phyloP scores from a whole-genome alignment of 371 early-diverging fungal species.

The Vairimorpha necatrix region DNA sequence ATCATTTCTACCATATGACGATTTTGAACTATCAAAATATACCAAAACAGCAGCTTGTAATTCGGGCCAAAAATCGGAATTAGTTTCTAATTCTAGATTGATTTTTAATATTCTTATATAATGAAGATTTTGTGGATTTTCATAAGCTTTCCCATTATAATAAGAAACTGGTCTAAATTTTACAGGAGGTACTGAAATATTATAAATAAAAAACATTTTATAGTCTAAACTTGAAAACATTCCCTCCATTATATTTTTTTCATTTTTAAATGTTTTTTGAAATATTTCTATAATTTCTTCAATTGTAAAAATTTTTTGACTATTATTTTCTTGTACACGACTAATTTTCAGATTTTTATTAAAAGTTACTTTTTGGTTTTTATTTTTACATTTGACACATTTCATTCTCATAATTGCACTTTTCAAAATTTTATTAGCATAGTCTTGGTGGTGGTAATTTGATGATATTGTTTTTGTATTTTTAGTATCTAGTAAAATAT shows the following conservation, averaged over 20 bases:
- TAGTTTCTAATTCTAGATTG: constrained; percentile 67
- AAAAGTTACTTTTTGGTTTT: constrained; percentile 20
- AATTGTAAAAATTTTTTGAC: constrained; percentile 11
- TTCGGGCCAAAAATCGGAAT: constrained; percentile 34
- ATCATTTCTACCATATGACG: not conserved
- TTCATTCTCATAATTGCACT: not conserved
- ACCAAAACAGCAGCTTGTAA: constrained; percentile 35
- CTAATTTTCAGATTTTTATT: constrained; percentile 26
- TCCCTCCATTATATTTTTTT: constrained; percentile 25
- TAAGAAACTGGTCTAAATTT: constrained; percentile 85
- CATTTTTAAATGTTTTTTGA: constrained; percentile 32
- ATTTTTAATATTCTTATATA: constrained; percentile 75
- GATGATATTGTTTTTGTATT: not conserved
- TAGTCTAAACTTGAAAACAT: constrained; percentile 23
- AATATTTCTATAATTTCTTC: constrained; percentile 36
- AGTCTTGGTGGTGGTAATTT: constrained; percentile 6
- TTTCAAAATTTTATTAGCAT: constrained; percentile 27
- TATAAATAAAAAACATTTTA: constrained; percentile 82
- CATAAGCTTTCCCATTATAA: constrained; percentile 78
- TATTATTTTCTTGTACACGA: not conserved
- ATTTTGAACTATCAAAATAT: constrained; percentile 74
- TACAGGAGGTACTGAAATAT: constrained; percentile 74
- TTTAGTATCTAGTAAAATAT: constrained; percentile 1
- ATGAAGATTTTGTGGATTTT: constrained; percentile 82
- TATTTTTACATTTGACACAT: constrained; percentile 54